phyloP scores from a whole-genome alignment of 2,329 filamentous ascomycete genomes.

The Phyllachora maydis region DNA sequence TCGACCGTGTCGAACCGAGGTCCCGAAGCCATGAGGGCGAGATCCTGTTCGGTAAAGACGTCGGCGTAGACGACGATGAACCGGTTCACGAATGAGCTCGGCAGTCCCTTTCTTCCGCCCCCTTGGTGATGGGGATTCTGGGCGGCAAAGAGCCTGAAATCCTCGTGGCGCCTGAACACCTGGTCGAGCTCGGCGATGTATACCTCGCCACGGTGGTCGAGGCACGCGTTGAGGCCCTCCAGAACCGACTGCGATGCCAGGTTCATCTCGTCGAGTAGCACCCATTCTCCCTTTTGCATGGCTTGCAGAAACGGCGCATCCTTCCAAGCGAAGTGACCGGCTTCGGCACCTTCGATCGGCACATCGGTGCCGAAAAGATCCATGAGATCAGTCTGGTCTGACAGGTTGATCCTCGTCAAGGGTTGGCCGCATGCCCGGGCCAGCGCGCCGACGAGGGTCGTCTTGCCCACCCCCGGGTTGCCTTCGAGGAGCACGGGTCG shows the following conservation, averaged over 20 bases:
- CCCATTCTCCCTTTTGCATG: constrained; percentile 95
- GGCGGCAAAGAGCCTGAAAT: constrained; percentile 89
- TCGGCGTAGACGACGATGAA: constrained; percentile 98
- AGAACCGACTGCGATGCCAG: constrained; percentile 90
- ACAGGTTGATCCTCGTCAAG: constrained; percentile 86
- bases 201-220: constrained; percentile 89
- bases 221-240: constrained; percentile 86
- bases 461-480: constrained; percentile 96
- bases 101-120: constrained; percentile 82
- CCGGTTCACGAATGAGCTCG: constrained; percentile 90
- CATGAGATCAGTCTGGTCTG: constrained; percentile 94
- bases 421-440: constrained; percentile 62
- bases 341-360: constrained; percentile 77
- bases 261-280: constrained; percentile 96
- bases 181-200: constrained; percentile 92
- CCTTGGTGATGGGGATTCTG: constrained; percentile 97
- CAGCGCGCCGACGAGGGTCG: constrained; percentile 72
- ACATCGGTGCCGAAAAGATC: constrained; percentile 95
- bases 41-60: constrained; percentile 61
- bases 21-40: constrained; percentile 45
- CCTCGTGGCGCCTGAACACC: constrained; percentile 70
- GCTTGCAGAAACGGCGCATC: constrained; percentile 90
- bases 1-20: constrained; percentile 51
- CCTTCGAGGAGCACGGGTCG: constrained; percentile 92
- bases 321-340: constrained; percentile 84